Conservation (phyloP, 257 asterid species). For the Solanum pinnatisectum region DNA sequence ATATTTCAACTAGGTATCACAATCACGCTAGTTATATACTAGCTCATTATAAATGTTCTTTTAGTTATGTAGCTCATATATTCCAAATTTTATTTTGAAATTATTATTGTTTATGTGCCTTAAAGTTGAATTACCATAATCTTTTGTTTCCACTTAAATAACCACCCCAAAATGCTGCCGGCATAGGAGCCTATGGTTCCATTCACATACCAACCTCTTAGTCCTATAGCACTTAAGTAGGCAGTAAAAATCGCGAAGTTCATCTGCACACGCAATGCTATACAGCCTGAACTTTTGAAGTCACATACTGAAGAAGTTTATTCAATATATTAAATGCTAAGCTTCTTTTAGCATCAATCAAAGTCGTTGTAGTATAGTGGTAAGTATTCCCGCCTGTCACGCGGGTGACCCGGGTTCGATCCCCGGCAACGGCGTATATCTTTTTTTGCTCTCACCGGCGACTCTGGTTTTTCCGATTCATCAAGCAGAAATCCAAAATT, state of each 20-base stretch:
- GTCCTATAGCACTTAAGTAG: neutral
- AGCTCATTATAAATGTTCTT: neutral
- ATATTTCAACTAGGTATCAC: neutral
- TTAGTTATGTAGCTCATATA: neutral
- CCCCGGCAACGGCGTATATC: conserved; percentile 78
- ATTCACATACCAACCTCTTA: too few relatives aligned
- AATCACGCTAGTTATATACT: neutral
- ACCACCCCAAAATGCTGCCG: neutral
- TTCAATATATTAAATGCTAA: too few relatives aligned
- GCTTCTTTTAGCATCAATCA: neutral
- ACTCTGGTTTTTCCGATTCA: too few relatives aligned
- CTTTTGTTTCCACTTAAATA: neutral
- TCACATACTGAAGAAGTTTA: too few relatives aligned
- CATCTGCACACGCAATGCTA: neutral
- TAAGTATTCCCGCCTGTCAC: conserved; percentile 98
- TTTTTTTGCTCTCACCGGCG: too few relatives aligned
- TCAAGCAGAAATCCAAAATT: too few relatives aligned
- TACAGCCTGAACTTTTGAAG: neutral
- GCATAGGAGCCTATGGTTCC: neutral
- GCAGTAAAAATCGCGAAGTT: neutral
- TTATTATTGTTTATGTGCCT: neutral
- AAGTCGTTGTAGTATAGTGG: conserved; percentile 94
- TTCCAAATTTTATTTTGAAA: neutral
- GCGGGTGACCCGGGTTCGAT: conserved; percentile 98
- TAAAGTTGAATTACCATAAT: neutral